A percentile compares a stretch with the other conserved stretches of the same genome.
Conservation (phyloP, 2,329 filamentous ascomycete species). For the Nigrospora sphaerica region DNA sequence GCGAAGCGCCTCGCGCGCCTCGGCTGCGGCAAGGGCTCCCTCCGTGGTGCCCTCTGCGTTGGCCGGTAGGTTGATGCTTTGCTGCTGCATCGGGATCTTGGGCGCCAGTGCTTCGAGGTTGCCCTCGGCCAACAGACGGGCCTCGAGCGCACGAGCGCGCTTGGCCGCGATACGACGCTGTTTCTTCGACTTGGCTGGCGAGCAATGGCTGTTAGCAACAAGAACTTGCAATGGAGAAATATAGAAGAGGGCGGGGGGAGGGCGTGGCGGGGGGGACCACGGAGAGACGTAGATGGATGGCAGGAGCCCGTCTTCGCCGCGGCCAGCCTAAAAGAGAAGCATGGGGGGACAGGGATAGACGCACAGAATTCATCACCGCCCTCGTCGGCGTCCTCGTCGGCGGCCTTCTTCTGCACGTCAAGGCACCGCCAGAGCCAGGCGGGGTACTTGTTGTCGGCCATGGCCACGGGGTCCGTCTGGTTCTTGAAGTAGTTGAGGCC, state of each 20-base stretch:
- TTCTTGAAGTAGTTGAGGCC: conserved; percentile 76
- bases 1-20: conserved; percentile 55
- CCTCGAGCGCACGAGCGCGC: conserved; percentile 48
- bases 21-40: conserved; percentile 38
- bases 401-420: conserved; percentile 49
- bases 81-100: conserved; percentile 70
- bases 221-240: neutral
- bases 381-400: conserved; percentile 40
- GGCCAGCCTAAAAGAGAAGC: neutral
- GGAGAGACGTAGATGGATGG: neutral
- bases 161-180: conserved; percentile 66
- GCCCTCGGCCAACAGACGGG: conserved; percentile 54
- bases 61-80: conserved; percentile 66
- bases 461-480: conserved; percentile 64
- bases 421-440: conserved; percentile 73
- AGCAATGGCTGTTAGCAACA: neutral
- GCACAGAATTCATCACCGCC: conserved; percentile 74
- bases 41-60: conserved; percentile 32
- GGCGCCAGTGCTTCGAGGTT: conserved; percentile 58
- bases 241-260: neutral
- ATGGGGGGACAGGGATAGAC: conserved; percentile 22
- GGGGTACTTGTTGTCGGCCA: conserved; percentile 71
- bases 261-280: no score
- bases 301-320: neutral
- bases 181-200: conserved; percentile 74